These are phyloP conservation scores for Bimuria novae-zelandiae DNA, from an alignment of 2,329 filamentous ascomycete species.

Conservation along the genomic window DNA sequence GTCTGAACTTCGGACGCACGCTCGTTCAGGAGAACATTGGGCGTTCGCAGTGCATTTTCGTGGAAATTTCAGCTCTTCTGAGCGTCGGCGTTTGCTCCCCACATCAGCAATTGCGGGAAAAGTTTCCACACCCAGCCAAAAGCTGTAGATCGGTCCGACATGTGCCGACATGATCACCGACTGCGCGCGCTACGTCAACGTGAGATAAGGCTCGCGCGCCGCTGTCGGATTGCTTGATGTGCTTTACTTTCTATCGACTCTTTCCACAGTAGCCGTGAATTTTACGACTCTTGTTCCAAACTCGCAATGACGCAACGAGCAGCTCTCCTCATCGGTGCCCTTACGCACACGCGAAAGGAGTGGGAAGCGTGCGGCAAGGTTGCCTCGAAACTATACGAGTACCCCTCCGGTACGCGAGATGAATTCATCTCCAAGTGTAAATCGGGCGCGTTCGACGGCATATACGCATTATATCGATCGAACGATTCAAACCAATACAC, in stretches of 20 bases:
- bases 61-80: not conserved
- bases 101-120: constrained; percentile 7
- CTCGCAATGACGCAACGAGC: constrained; percentile 38
- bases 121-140: not conserved
- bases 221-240: constrained; percentile 12
- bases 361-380: constrained; percentile 48
- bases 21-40: too few relatives aligned
- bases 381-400: constrained; percentile 53
- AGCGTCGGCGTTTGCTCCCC: not conserved
- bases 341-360: constrained; percentile 52
- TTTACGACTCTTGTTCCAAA: not conserved
- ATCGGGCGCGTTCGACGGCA: constrained; percentile 59
- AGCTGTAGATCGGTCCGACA: not conserved
- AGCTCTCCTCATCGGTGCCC: constrained; percentile 53
- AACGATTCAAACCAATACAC: constrained; percentile 59
- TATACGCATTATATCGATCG: constrained; percentile 62
- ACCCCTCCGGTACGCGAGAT: constrained; percentile 56
- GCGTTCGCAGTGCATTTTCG: not conserved
- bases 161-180: constrained; percentile 1
- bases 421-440: constrained; percentile 62
- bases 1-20: too few relatives aligned
- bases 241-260: too few relatives aligned
- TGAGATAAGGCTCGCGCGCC: constrained; percentile 26
- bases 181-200: constrained; percentile 7
- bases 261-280: not conserved